phyloP scores from a whole-genome alignment of 2,329 filamentous ascomycete species.

The Coniochaeta hoffmannii region DNA sequence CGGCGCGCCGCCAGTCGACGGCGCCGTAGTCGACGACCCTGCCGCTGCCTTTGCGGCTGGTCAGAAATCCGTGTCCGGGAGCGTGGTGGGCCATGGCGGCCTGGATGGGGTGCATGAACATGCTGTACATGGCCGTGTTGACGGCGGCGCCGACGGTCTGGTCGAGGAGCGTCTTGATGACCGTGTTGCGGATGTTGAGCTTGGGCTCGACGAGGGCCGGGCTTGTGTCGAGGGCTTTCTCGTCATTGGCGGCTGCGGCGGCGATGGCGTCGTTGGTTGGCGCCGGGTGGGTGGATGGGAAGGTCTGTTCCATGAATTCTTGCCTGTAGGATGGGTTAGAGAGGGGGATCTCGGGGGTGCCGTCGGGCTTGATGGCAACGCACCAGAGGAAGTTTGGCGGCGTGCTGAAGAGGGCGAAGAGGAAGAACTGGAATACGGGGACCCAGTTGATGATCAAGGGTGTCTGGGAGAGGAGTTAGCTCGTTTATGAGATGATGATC shows the following conservation, averaged over 20 bases:
- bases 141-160: slow-evolving; percentile 50
- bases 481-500: neutral
- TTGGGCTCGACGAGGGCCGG: slow-evolving; percentile 36
- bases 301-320: slow-evolving; percentile 64
- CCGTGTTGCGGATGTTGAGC: slow-evolving; percentile 42
- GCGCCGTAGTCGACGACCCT: slow-evolving; percentile 34
- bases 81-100: slow-evolving; percentile 36
- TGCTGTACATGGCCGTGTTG: slow-evolving; percentile 47
- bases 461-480: slow-evolving; percentile 30
- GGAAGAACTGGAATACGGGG: slow-evolving; percentile 67
- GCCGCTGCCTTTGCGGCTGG: slow-evolving; percentile 11
- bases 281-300: slow-evolving; percentile 56
- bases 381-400: slow-evolving; percentile 82
- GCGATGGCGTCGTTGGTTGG: slow-evolving; percentile 29
- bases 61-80: slow-evolving; percentile 23
- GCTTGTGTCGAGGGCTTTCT: slow-evolving; percentile 31
- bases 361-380: slow-evolving; percentile 13
- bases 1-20: slow-evolving; percentile 37
- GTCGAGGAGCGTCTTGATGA: slow-evolving; percentile 42
- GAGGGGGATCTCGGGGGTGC: neutral
- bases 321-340: slow-evolving; percentile 43
- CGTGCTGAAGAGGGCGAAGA: slow-evolving; percentile 65
- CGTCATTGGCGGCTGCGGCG: slow-evolving; percentile 30
- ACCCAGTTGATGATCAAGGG: slow-evolving; percentile 56
- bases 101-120: slow-evolving; percentile 45